Conservation (phyloP, 192 early-diverging fungal species). For the Backusella tarrabulga region DNA sequence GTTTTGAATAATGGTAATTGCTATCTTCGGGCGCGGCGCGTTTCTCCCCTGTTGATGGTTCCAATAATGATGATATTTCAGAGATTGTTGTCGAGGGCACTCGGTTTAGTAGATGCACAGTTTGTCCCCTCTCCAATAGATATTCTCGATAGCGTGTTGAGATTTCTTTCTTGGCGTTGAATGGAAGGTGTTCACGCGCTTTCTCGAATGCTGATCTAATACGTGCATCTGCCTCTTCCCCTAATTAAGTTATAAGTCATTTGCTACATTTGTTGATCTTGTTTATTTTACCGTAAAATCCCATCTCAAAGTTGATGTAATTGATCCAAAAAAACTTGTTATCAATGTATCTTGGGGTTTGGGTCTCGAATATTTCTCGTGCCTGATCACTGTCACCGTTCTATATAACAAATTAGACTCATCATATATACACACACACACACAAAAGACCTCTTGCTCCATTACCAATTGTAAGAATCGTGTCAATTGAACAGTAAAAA, state of each 20-base stretch:
- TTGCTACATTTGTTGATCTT: too few species aligned
- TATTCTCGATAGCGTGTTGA: neutral
- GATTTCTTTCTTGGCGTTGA: conserved; percentile 1
- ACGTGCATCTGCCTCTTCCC: neutral
- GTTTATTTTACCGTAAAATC: conserved; percentile 1
- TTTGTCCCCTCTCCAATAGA: conserved; percentile 5
- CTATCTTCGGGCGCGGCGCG: neutral
- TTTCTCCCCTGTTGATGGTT: neutral
- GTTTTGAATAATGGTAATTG: conserved; percentile 2
- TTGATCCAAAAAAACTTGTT: conserved; percentile 14
- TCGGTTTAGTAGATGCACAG: neutral
- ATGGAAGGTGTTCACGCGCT: neutral
- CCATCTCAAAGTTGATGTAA: conserved; percentile 11
- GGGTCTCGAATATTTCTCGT: neutral
- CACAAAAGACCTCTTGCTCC: too few species aligned
- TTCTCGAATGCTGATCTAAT: conserved; percentile 10
- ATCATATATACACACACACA: too few species aligned
- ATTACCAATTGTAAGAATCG: neutral
- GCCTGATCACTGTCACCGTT: neutral
- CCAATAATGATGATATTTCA: neutral
- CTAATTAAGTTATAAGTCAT: neutral
- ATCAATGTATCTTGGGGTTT: neutral
- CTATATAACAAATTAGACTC: neutral
- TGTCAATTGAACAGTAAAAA: conserved; percentile 33
- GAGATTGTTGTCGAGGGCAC: neutral